phyloP scores from a whole-genome alignment of 2,329 filamentous ascomycete species.

The Apiospora malaysiana region DNA sequence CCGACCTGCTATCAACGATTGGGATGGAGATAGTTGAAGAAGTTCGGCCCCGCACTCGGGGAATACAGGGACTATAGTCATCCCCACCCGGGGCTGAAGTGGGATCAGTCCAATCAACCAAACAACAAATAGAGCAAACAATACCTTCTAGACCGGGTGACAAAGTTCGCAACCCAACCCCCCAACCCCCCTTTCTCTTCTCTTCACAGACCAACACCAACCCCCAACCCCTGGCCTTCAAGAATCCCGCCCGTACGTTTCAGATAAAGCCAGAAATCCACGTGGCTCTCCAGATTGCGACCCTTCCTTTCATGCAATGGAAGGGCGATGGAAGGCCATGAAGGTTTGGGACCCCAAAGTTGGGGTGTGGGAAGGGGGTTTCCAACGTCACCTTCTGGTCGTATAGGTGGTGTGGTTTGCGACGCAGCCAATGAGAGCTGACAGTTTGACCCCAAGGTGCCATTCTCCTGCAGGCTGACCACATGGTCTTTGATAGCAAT shows the following conservation, averaged over 20 bases:
- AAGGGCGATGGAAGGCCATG: conserved; percentile 2
- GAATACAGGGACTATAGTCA: not conserved
- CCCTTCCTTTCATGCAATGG: not conserved
- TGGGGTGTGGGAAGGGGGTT: not conserved
- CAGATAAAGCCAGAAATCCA: not conserved
- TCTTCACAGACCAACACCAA: not conserved
- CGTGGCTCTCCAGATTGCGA: conserved; percentile 1
- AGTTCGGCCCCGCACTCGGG: conserved; percentile 1
- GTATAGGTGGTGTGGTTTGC: conserved; percentile 5
- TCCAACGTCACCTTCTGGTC: not conserved
- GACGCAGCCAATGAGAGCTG: not conserved
- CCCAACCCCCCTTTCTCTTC: not conserved
- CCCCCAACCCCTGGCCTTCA: not conserved
- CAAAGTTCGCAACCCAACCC: not conserved
- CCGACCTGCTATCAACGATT: not conserved
- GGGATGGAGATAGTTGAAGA: not conserved
- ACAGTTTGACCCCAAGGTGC: not conserved
- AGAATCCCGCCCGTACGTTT: not conserved
- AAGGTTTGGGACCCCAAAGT: not conserved
- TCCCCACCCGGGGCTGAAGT: not conserved
- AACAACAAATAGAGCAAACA: not conserved
- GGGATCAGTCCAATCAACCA: not conserved
- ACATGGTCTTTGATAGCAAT: not conserved
- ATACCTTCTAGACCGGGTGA: not conserved
- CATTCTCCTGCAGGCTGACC: conserved; percentile 3